A percentile compares a stretch with the other conserved stretches of the same genome.
phyloP scores from a whole-genome alignment of 805 yeast species.

The Ogataea thermomethanolica region DNA sequence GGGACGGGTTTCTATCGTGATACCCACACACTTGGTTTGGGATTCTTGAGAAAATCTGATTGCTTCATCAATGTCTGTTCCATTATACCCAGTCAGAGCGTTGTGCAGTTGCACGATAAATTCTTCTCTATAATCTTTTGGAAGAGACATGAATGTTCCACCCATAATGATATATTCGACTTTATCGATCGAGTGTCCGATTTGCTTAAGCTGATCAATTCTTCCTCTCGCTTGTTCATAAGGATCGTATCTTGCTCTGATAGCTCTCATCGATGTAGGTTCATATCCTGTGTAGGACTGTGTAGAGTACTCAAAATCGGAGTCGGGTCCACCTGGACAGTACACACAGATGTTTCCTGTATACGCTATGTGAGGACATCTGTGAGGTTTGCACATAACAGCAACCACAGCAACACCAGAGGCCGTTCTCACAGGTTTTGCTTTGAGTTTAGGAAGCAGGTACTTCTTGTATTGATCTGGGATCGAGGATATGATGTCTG shows the following conservation, averaged over 20 bases:
- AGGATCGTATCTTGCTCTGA: slow-evolving; percentile 96
- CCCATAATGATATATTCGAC: slow-evolving; percentile 99
- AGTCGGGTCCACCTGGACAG: slow-evolving; percentile 99
- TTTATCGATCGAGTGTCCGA: slow-evolving; percentile 95
- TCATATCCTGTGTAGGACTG: slow-evolving; percentile 98
- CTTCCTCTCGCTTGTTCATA: slow-evolving; percentile 98
- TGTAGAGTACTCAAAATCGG: slow-evolving; percentile 96
- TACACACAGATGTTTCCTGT: slow-evolving; percentile 98
- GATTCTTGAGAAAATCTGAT: slow-evolving; percentile 89
- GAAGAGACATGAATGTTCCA: slow-evolving; percentile 96
- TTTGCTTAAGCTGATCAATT: slow-evolving; percentile 88
- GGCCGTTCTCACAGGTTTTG: slow-evolving; percentile 98
- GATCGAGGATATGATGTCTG: slow-evolving; percentile 91
- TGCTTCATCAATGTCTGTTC: slow-evolving; percentile 85
- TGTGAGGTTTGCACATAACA: slow-evolving; percentile 98
- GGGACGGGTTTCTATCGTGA: slow-evolving; percentile 96
- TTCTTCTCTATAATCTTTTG: slow-evolving; percentile 81
- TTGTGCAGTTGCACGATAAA: slow-evolving; percentile 90
- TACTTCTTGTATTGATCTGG: slow-evolving; percentile 95
- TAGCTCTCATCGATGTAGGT: slow-evolving; percentile 99
- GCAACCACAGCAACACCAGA: slow-evolving; percentile 99
- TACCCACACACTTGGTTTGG: slow-evolving; percentile 95
- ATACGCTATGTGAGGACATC: slow-evolving; percentile 98
- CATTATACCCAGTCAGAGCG: slow-evolving; percentile 90
- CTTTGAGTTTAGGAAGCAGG: slow-evolving; percentile 86